phyloP scores from a whole-genome alignment of 1,284 basidiomycete genomes.

The Rhodotorula sp. region DNA sequence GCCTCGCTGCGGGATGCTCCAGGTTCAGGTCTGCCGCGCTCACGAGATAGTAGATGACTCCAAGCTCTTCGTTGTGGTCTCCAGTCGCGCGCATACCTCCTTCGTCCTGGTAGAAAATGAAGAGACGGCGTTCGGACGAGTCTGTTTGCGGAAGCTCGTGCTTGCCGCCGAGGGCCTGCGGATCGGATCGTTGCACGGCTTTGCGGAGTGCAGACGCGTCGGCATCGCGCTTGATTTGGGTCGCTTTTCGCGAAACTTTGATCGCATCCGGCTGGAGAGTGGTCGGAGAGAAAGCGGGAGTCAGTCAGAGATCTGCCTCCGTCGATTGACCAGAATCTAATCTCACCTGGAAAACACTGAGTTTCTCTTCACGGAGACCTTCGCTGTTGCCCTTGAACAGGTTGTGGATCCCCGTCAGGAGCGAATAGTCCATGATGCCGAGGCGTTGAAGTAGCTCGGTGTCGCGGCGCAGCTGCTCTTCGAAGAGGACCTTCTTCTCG shows the following conservation, averaged over 20 bases:
- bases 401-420: slow-evolving; percentile 91
- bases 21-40: slow-evolving; percentile 18
- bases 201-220: slow-evolving; percentile 73
- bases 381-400: slow-evolving; percentile 86
- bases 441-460: slow-evolving; percentile 77
- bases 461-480: slow-evolving; percentile 84
- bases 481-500: slow-evolving; percentile 84
- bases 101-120: slow-evolving; percentile 95
- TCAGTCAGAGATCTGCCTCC: background rate
- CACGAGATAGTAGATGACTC: slow-evolving; percentile 78
- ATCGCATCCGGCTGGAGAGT: slow-evolving; percentile 60
- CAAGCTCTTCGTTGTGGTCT: slow-evolving; percentile 69
- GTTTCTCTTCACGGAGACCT: slow-evolving; percentile 80
- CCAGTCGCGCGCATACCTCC: slow-evolving; percentile 88
- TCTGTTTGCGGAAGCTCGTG: slow-evolving; percentile 66
- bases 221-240: slow-evolving; percentile 54
- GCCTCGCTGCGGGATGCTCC: background rate
- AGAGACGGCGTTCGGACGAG: slow-evolving; percentile 71
- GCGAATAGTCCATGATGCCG: slow-evolving; percentile 93
- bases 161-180: slow-evolving; percentile 64
- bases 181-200: slow-evolving; percentile 78
- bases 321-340: background rate
- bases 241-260: slow-evolving; percentile 58
- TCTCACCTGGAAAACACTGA: slow-evolving; percentile 84
- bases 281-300: background rate